phyloP scores from a whole-genome alignment of 768 basidiomycete genomes.

The Nidularia sp. region DNA sequence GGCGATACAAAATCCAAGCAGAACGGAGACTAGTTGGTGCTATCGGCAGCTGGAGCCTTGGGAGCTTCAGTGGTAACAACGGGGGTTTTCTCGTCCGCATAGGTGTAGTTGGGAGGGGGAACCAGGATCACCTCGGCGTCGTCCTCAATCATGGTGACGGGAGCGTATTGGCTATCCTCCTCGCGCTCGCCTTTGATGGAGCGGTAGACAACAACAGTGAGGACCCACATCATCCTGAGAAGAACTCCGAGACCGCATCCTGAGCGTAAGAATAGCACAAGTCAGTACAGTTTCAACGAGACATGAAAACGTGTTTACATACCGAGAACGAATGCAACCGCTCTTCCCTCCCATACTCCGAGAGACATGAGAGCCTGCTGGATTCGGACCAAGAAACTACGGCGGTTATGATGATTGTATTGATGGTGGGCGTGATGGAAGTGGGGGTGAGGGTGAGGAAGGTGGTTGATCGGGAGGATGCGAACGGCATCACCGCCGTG shows the following conservation, averaged over 20 bases:
- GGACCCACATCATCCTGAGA: slow-evolving; percentile 75
- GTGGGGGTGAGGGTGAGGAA: slow-evolving; percentile 14
- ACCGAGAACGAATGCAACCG: slow-evolving; percentile 81
- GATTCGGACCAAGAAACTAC: slow-evolving; percentile 56
- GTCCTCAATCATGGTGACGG: slow-evolving; percentile 30
- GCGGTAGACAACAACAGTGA: slow-evolving; percentile 59
- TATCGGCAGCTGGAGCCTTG: too few species aligned
- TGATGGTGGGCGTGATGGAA: slow-evolving; percentile 17
- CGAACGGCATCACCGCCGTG: background rate
- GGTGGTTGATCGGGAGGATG: slow-evolving; percentile 3
- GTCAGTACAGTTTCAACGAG: slow-evolving; percentile 1
- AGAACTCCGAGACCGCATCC: slow-evolving; percentile 86
- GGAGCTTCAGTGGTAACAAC: background rate
- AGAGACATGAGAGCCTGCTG: slow-evolving; percentile 64
- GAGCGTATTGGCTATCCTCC: slow-evolving; percentile 35
- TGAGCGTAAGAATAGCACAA: slow-evolving; percentile 16
- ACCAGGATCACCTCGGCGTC: slow-evolving; percentile 44
- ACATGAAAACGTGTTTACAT: slow-evolving; percentile 6
- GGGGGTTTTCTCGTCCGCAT: slow-evolving; percentile 46
- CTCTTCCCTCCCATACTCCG: slow-evolving; percentile 80
- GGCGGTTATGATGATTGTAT: slow-evolving; percentile 15
- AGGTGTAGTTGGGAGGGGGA: slow-evolving; percentile 54
- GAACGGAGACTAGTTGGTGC: too few species aligned
- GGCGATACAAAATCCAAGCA: too few species aligned
- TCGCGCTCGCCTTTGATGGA: slow-evolving; percentile 38